Conservation (phyloP, 177 flowering plant genomes). For the Vitis hybrid region DNA sequence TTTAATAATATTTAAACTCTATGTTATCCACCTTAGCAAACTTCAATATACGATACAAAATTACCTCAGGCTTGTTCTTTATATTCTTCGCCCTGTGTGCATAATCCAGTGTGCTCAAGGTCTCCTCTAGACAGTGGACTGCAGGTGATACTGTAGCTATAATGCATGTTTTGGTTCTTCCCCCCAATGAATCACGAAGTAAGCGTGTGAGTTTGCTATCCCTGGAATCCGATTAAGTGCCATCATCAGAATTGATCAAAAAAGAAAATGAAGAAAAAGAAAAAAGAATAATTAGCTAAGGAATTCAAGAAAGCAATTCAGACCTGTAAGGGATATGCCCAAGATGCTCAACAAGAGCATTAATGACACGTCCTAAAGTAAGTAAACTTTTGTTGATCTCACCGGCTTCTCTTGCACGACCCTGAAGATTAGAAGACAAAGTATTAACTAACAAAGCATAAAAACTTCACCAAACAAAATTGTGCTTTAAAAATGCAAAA, state of each 20-base stretch:
- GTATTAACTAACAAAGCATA: background rate
- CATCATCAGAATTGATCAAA: background rate
- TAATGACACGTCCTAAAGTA: conserved; percentile 91
- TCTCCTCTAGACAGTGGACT: conserved; percentile 93
- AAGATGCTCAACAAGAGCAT: conserved; percentile 96
- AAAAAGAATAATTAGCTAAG: background rate
- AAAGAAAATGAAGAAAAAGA: background rate
- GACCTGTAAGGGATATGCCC: conserved; percentile 96
- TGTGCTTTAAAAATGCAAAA: background rate
- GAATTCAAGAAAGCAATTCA: background rate
- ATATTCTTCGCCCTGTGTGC: conserved; percentile 94
- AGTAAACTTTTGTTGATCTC: conserved; percentile 94
- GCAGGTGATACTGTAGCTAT: conserved; percentile 99
- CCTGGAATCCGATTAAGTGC: conserved; percentile 31
- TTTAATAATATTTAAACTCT: background rate
- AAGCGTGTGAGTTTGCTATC: conserved; percentile 92
- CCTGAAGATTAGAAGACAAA: conserved; percentile 33
- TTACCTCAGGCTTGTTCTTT: conserved; percentile 92
- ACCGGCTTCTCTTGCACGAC: conserved; percentile 98
- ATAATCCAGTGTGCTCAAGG: conserved; percentile 92
- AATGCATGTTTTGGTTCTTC: conserved; percentile 95
- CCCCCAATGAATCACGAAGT: conserved; percentile 92
- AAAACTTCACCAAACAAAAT: background rate
- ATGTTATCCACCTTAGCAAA: too few relatives aligned
- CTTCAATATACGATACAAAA: conserved; percentile 2